Conservation (phyloP, 2,329 filamentous ascomycete species). For the Diplodia seriata region DNA sequence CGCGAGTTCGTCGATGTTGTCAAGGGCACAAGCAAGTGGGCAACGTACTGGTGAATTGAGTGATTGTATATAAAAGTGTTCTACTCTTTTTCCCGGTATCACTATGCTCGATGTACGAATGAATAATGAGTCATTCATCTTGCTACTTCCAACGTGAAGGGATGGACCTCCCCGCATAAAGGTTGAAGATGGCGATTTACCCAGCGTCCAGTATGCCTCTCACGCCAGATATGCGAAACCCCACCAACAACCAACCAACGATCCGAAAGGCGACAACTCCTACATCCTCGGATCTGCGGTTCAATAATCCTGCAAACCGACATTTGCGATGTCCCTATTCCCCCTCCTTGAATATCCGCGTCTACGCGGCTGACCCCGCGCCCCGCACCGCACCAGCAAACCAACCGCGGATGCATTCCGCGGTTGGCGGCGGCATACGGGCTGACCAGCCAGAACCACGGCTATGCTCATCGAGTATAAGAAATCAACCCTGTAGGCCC, state of each 20-base stretch:
- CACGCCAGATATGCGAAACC: not conserved
- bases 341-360: slow-evolving; percentile 25
- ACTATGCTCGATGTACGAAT: not conserved
- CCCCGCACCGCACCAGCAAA: slow-evolving; percentile 14
- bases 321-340: not conserved
- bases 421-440: slow-evolving; percentile 21
- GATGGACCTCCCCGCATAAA: not conserved
- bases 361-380: slow-evolving; percentile 6
- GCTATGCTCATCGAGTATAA: not conserved
- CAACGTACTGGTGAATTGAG: slow-evolving; percentile 50
- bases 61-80: not conserved
- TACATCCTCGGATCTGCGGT: not conserved
- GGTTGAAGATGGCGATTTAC: not conserved
- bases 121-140: not conserved
- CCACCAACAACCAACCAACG: not conserved
- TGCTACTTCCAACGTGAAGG: too few species aligned
- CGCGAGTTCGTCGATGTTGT: slow-evolving; percentile 63
- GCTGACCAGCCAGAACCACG: not conserved
- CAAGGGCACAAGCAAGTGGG: slow-evolving; percentile 56
- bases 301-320: not conserved
- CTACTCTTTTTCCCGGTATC: not conserved
- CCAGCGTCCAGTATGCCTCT: not conserved
- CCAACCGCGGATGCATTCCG: slow-evolving; percentile 18
- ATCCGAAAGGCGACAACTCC: too few species aligned
- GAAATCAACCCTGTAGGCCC: not conserved